Percentiles rank a stretch among this genome's conserved stretches.
phyloP scores from a whole-genome alignment of 495 filamentous ascomycete genomes.

The Tetracladium setigerum region DNA sequence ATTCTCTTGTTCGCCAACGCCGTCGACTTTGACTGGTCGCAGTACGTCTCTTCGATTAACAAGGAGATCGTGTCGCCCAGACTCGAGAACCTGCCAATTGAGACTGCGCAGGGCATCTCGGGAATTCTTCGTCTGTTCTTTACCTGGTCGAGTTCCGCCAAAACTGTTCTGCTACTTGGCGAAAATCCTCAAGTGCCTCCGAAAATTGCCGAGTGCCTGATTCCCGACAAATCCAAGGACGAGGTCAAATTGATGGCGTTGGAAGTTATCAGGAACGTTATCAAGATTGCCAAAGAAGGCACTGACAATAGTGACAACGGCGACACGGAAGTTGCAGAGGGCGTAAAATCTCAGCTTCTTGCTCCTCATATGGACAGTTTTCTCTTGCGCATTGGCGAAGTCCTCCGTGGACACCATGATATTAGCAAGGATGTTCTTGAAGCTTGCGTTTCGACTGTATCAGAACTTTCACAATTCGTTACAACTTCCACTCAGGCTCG shows the following conservation, averaged over 20 bases:
- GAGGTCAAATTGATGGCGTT: slow-evolving; percentile 81
- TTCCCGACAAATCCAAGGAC: slow-evolving; percentile 70
- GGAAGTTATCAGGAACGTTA: slow-evolving; percentile 60
- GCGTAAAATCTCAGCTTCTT: slow-evolving; percentile 56
- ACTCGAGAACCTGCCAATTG: slow-evolving; percentile 70
- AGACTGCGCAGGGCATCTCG: slow-evolving; percentile 85
- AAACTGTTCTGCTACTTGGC: slow-evolving; percentile 60
- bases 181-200: slow-evolving; percentile 56
- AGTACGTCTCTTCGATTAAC: slow-evolving; percentile 63
- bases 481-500: slow-evolving; percentile 58
- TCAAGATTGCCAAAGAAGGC: slow-evolving; percentile 43
- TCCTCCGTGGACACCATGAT: slow-evolving; percentile 50
- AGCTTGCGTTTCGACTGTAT: slow-evolving; percentile 68
- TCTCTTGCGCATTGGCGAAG: slow-evolving; percentile 54
- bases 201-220: slow-evolving; percentile 64
- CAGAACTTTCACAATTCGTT: slow-evolving; percentile 66
- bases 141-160: slow-evolving; percentile 64
- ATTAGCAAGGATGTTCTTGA: slow-evolving; percentile 64
- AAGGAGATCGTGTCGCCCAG: slow-evolving; percentile 66
- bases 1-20: slow-evolving; percentile 66
- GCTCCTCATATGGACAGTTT: slow-evolving; percentile 61
- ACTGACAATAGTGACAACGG: slow-evolving; percentile 24
- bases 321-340: slow-evolving; percentile 45
- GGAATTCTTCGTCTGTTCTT: slow-evolving; percentile 72
- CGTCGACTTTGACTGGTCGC: slow-evolving; percentile 56